phyloP scores from a whole-genome alignment of 257 asterid species.

The Gentiana macrophylla region DNA sequence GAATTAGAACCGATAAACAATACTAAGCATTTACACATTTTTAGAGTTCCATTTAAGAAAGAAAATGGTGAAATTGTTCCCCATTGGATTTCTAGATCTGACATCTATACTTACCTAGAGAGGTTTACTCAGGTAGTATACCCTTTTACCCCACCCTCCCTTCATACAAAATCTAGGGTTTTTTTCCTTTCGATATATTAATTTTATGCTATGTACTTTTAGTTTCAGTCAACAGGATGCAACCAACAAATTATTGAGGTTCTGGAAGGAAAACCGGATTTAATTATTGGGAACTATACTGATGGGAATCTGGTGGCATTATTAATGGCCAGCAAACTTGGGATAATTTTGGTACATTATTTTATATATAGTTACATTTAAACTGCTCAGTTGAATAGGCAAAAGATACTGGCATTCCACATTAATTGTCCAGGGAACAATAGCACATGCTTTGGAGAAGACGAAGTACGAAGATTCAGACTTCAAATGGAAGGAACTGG shows the following conservation, averaged over 20 bases:
- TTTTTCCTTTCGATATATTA: not conserved
- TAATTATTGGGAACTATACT: constrained; percentile 73
- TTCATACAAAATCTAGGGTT: no score
- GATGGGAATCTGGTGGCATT: constrained; percentile 90
- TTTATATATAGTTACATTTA: not conserved
- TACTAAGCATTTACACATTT: constrained; percentile 55
- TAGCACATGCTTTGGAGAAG: constrained; percentile 94
- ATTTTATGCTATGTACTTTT: not conserved
- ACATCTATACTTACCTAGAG: constrained; percentile 67
- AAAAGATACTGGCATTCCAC: not conserved
- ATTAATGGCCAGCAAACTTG: constrained; percentile 63
- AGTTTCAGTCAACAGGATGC: constrained; percentile 38
- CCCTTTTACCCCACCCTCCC: not conserved
- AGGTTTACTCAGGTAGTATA: constrained; percentile 45
- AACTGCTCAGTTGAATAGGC: not conserved
- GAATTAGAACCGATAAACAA: constrained; percentile 63
- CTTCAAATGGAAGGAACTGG: constrained; percentile 58
- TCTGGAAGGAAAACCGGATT: constrained; percentile 81
- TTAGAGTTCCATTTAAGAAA: constrained; percentile 63
- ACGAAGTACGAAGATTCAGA: constrained; percentile 81
- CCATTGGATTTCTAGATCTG: constrained; percentile 77
- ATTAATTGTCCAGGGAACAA: constrained; percentile 44
- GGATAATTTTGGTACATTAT: constrained; percentile 48
- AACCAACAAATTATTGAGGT: constrained; percentile 48
- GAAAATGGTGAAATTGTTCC: constrained; percentile 48